Conservation (phyloP, 2,329 filamentous ascomycete species). For the Diaporthe caulivora region DNA sequence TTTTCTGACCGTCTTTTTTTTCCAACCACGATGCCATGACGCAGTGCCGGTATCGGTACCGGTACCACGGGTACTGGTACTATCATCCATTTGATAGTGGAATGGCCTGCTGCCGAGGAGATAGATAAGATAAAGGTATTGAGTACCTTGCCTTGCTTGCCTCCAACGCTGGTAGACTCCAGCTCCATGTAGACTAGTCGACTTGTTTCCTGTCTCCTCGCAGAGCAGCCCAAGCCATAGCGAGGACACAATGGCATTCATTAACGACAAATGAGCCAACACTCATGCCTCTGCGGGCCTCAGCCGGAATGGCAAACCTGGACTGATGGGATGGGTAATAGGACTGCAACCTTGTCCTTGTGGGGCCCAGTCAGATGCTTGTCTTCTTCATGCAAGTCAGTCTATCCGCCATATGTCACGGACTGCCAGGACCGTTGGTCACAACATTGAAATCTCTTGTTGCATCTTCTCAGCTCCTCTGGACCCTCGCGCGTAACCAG, state of each 20-base stretch:
- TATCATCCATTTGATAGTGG: not conserved
- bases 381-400: slow-evolving; percentile 15
- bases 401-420: not conserved
- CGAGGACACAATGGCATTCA: not conserved
- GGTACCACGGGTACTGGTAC: too few species aligned
- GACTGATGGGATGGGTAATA: not conserved
- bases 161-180: too few species aligned
- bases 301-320: not conserved
- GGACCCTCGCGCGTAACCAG: not conserved
- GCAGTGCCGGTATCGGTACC: not conserved
- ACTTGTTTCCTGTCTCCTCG: not conserved
- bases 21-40: not conserved
- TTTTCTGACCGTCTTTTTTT: not conserved
- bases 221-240: not conserved
- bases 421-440: not conserved
- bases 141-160: not conserved
- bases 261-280: not conserved
- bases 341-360: not conserved
- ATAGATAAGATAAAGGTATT: not conserved
- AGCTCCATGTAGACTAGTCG: too few species aligned
- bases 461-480: not conserved
- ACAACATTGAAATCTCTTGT: not conserved
- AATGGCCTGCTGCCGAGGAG: not conserved
- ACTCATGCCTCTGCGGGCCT: not conserved
- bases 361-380: not conserved